Evolutionary conservation across 1,284 basidiomycete species (phyloP), one percentile per base, ranked within the genome.

Genomic region (Albatrellus sp.): DNA sequence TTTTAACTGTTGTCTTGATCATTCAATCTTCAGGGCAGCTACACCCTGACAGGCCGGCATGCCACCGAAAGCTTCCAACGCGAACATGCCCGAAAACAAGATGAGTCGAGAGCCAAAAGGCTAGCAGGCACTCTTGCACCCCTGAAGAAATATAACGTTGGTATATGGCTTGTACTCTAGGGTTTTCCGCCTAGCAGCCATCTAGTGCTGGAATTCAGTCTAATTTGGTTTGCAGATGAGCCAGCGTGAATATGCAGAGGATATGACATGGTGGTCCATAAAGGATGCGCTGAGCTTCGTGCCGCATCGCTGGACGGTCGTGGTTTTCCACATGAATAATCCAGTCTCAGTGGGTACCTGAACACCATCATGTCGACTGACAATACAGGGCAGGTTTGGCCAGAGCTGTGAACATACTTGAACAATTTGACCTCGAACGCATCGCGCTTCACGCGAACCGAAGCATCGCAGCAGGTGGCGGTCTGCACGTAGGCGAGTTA

Each of bases 201-300:
- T 5, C 20, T 30, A 28, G 20, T 10, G n/a, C 16, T 9, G 37
- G 16, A 30, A 14, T 44, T 12, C 28, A 46, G 16, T 43, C 19
- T 24, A 7, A 34, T 39, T 24, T 29, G n/a, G 16, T 14, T 7
- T 20, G 13, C 48, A 72, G 70, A 62, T 74, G 52, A 61, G 62
- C 48, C 66, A 69, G 57, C 60, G 69, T 37, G 72, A 76, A 50
- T 68, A 74, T 50, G 72, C 70, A 1, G 73, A 75, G 48, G 72
- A 72, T 52, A 69, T 71, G 1, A 60, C 71, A 17, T 74, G 72
- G 66, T 68, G 68, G 63, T 67, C 72, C 8, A 59, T 75, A 40
- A 70, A 70, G 47, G 64, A 67, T 47, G 67, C 72, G 5, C 70
- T 69, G 2, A 66, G 65, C 40, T 72, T 68, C 56, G 69, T 68